Evolutionary conservation across 306 rosid species (phyloP).

Genomic region (Parietaria judaica): DNA sequence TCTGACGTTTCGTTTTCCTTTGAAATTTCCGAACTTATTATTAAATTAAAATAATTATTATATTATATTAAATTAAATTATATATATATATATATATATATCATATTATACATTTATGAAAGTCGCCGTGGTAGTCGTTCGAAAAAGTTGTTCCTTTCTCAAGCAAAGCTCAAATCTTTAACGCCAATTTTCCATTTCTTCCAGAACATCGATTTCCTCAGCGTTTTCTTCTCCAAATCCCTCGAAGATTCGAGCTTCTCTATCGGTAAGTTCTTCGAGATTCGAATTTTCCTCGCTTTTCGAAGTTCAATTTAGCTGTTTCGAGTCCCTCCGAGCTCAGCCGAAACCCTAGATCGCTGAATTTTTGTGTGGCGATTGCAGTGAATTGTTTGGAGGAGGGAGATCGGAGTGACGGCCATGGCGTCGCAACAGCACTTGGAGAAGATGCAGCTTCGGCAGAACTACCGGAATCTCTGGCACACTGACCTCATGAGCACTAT

Average conservation of each 20-base stretch:
- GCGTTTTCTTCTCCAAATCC: neutral
- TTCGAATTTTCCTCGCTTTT: neutral
- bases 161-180: too few species aligned
- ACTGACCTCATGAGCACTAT: conserved; percentile 50
- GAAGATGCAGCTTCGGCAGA: conserved; percentile 81
- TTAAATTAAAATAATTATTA: too few species aligned
- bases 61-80: too few species aligned
- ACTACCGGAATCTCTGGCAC: conserved; percentile 81
- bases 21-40: too few species aligned
- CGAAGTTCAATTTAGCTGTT: neutral
- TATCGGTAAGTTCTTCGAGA: neutral
- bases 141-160: too few species aligned
- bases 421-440: conserved; percentile 52
- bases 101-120: too few species aligned
- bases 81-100: too few species aligned
- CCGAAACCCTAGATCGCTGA: conserved; percentile 3
- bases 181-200: too few species aligned
- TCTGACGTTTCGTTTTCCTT: too few species aligned
- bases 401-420: conserved; percentile 29
- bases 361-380: neutral
- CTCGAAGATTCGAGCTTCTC: neutral
- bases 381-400: neutral
- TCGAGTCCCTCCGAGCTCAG: neutral
- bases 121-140: too few species aligned
- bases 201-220: too few species aligned